Evolutionary conservation across 1,139 yeast species (phyloP).

Genomic region (Trichomonascaceae sp.): DNA sequence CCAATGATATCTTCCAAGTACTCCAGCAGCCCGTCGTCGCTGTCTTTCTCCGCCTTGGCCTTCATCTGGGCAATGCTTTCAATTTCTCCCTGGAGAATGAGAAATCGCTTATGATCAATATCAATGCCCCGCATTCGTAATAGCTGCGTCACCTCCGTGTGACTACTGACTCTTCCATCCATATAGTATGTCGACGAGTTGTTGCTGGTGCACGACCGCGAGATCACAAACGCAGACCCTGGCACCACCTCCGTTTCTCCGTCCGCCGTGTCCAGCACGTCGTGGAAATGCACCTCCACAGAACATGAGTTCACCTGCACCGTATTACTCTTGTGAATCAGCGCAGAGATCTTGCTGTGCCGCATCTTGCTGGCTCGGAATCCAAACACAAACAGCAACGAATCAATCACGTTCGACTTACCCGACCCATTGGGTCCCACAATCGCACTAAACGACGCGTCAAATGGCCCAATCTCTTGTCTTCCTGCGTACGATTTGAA

Average conservation of each 20-base stretch:
- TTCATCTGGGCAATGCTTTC: conserved; percentile 98
- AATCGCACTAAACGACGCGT: conserved; percentile 85
- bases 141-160: conserved; percentile 65
- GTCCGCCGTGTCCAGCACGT: conserved; percentile 52
- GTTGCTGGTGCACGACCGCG: conserved; percentile 67
- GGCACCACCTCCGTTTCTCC: conserved; percentile 33
- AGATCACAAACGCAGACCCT: conserved; percentile 50
- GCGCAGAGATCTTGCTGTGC: conserved; percentile 79
- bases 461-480: conserved; percentile 93
- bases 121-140: conserved; percentile 83
- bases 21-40: conserved; percentile 88
- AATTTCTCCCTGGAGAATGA: conserved; percentile 95
- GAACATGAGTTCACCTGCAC: conserved; percentile 63
- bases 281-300: conserved; percentile 85
- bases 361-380: conserved; percentile 95
- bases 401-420: conserved; percentile 92
- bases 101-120: conserved; percentile 84
- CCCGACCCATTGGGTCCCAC: conserved; percentile 99
- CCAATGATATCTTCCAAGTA: conserved; percentile 96
- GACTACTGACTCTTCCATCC: conserved; percentile 55
- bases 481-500: conserved; percentile 94
- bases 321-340: conserved; percentile 69
- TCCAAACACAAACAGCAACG: conserved; percentile 92
- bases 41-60: conserved; percentile 85
- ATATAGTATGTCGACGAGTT: conserved; percentile 72